These are phyloP conservation scores for Plantago lanceolata DNA, from an alignment of 305 asterid species.

Conservation along the genomic window DNA sequence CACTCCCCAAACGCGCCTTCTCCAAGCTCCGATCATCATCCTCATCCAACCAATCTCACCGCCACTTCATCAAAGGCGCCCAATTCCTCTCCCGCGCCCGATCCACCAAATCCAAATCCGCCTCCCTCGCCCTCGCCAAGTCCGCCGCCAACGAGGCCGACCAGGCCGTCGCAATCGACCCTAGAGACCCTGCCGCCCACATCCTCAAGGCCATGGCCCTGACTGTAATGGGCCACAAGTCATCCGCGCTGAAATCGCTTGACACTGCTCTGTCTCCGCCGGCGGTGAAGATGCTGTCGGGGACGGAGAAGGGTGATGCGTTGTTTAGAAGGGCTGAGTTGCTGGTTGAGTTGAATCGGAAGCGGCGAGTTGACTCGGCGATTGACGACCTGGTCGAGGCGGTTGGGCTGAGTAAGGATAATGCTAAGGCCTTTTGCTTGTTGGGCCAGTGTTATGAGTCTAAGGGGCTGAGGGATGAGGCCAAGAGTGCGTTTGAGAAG, in stretches of 20 bases:
- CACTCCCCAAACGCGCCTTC: constrained; percentile 56
- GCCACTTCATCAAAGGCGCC: constrained; percentile 80
- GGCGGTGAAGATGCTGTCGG: constrained; percentile 54
- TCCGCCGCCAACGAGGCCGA: constrained; percentile 75
- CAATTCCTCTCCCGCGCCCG: constrained; percentile 72
- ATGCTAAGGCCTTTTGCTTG: constrained; percentile 51
- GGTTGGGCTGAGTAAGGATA: constrained; percentile 45
- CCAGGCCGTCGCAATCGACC: constrained; percentile 61
- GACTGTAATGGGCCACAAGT: constrained; percentile 56
- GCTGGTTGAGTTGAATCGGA: constrained; percentile 49
- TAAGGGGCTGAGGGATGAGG: constrained; percentile 43
- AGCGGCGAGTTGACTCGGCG: constrained; percentile 66
- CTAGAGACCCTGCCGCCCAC: constrained; percentile 74
- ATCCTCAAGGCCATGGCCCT: constrained; percentile 77
- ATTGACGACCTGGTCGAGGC: constrained; percentile 60
- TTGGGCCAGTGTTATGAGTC: constrained; percentile 62
- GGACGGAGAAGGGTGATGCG: constrained; percentile 64
- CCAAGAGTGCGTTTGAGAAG: constrained; percentile 39
- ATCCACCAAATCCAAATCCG: constrained; percentile 41
- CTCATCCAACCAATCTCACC: constrained; percentile 58
- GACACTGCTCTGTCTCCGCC: constrained; percentile 66
- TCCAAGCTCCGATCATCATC: constrained; percentile 49
- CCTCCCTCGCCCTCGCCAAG: constrained; percentile 57
- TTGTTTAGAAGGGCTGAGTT: constrained; percentile 70
- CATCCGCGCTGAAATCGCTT: constrained; percentile 58